These are phyloP conservation scores for Coelastrella sp. DNA, from an alignment of 139 green algal species.

Conservation along the genomic window DNA sequence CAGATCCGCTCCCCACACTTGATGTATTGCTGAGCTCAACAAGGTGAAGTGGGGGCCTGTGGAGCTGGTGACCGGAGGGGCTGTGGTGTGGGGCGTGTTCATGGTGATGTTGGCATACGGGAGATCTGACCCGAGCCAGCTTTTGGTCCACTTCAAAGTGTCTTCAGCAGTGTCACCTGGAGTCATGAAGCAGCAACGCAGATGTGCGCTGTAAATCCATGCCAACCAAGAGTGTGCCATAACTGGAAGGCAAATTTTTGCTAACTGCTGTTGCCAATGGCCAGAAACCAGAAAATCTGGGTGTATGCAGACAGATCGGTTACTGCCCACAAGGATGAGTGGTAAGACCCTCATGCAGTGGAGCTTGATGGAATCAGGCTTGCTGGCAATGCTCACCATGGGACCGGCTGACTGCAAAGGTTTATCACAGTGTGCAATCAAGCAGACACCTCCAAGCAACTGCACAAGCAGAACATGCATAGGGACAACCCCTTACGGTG, in stretches of 20 bases:
- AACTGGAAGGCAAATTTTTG: too few species aligned
- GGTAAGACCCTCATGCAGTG: too few species aligned
- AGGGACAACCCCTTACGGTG: background rate
- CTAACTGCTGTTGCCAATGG: too few species aligned
- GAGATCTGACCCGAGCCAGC: background rate
- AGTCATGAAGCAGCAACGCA: background rate
- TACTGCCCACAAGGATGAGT: too few species aligned
- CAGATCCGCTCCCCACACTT: conserved; percentile 35
- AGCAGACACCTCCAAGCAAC: background rate
- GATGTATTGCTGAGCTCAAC: conserved; percentile 56
- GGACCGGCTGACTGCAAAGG: background rate
- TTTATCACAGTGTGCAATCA: background rate
- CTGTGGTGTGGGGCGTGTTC: too few species aligned
- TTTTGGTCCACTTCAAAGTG: background rate
- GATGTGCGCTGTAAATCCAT: too few species aligned
- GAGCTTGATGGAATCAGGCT: background rate
- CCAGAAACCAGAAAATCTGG: background rate
- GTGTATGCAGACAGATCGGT: background rate
- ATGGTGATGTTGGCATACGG: conserved; percentile 1
- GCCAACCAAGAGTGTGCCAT: too few species aligned
- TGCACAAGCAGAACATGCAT: conserved; percentile 10
- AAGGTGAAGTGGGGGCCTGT: conserved; percentile 57
- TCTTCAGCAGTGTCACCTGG: background rate
- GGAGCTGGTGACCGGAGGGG: conserved; percentile 11
- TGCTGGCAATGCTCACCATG: background rate